These are phyloP conservation scores for Paraurostyla sp. DNA, from an alignment of 73 alveolate species.

Conservation along the genomic window DNA sequence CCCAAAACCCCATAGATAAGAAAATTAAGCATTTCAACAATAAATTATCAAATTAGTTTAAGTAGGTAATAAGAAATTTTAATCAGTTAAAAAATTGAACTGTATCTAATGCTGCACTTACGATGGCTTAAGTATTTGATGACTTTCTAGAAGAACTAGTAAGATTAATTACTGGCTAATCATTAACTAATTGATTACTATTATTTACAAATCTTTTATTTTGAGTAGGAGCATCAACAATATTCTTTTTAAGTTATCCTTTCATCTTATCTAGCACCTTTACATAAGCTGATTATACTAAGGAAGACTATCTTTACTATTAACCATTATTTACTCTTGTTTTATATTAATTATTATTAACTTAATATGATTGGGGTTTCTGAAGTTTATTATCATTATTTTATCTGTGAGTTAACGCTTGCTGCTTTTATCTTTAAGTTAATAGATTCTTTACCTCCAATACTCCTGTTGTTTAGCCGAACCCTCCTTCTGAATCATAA, in stretches of 20 bases:
- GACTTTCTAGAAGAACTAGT: conserved; percentile 32
- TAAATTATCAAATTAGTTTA: neutral
- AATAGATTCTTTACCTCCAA: neutral
- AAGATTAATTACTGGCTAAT: conserved; percentile 1
- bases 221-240: neutral
- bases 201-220: neutral
- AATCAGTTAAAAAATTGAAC: conserved; percentile 34
- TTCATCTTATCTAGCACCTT: conserved; percentile 54
- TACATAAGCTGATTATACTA: conserved; percentile 23
- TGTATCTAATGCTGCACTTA: conserved; percentile 14
- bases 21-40: no score
- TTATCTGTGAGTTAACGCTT: neutral
- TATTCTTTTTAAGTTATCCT: conserved; percentile 22
- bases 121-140: neutral
- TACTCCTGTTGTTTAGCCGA: neutral
- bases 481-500: conserved; percentile 14
- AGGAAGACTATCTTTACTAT: neutral
- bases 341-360: neutral
- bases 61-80: neutral
- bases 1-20: no score
- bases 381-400: neutral
- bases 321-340: neutral
- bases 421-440: neutral
- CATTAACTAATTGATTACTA: neutral
- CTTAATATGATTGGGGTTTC: neutral